These are phyloP conservation scores for Annulohypoxylon moriforme DNA, from an alignment of 495 filamentous ascomycete species.

Conservation along the genomic window DNA sequence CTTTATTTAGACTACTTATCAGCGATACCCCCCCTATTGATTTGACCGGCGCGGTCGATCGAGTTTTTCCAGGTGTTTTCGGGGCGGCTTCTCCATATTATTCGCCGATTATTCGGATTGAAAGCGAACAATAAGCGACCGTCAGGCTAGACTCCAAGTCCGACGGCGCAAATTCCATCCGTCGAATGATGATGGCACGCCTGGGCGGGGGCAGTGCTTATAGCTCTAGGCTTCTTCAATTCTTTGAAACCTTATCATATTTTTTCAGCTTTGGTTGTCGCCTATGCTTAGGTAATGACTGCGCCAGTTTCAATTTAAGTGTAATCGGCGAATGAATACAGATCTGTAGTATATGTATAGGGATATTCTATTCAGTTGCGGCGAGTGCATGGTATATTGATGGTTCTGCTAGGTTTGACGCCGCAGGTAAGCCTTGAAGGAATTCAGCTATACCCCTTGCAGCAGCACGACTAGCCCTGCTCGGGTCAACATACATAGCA, in stretches of 20 bases:
- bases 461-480: not conserved
- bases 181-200: not conserved
- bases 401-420: not conserved
- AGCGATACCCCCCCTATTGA: not conserved
- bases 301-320: not conserved
- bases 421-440: not conserved
- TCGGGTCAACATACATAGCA: not conserved
- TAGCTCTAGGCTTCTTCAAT: not conserved
- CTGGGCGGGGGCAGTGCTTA: not conserved
- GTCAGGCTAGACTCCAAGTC: not conserved
- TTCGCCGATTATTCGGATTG: not conserved
- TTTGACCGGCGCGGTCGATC: not conserved
- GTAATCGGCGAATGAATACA: not conserved
- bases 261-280: not conserved
- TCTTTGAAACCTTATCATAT: not conserved
- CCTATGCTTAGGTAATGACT: not conserved
- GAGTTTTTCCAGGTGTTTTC: not conserved
- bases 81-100: not conserved
- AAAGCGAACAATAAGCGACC: not conserved
- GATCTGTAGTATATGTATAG: not conserved
- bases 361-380: no score
- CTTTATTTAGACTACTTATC: not conserved
- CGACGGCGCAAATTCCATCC: conserved; percentile 14
- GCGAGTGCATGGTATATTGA: not conserved
- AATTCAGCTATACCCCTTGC: not conserved